phyloP scores from a whole-genome alignment of 805 yeast genomes.

The Wickerhamiella cacticola region DNA sequence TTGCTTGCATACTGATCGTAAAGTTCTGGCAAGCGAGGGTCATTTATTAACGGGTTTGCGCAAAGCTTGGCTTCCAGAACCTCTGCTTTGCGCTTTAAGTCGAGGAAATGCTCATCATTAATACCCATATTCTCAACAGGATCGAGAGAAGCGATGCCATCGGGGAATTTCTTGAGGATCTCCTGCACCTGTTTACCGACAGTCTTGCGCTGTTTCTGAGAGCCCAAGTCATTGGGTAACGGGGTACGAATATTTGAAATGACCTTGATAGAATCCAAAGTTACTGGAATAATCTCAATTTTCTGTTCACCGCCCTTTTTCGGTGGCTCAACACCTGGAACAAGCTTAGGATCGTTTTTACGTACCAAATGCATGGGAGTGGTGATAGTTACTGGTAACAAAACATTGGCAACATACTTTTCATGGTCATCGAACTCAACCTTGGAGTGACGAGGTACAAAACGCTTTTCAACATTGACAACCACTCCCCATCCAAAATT shows the following conservation, averaged over 20 bases:
- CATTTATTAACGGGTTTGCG: conserved; percentile 47
- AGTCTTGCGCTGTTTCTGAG: conserved; percentile 36
- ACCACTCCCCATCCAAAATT: conserved; percentile 98
- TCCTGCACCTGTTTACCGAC: conserved; percentile 64
- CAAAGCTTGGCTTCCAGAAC: conserved; percentile 65
- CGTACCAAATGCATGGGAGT: conserved; percentile 67
- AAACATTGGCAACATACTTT: conserved; percentile 74
- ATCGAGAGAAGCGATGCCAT: conserved; percentile 83
- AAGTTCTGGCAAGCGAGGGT: conserved; percentile 43
- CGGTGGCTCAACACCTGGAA: conserved; percentile 84
- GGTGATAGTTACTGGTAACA: conserved; percentile 62
- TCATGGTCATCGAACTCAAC: conserved; percentile 70
- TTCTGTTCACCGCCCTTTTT: conserved; percentile 47
- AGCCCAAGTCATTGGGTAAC: conserved; percentile 60
- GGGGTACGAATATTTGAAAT: conserved; percentile 72
- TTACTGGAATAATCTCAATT: conserved; percentile 72
- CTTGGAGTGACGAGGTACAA: conserved; percentile 36
- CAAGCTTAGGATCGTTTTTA: conserved; percentile 63
- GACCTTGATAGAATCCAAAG: conserved; percentile 59
- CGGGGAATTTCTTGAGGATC: conserved; percentile 71
- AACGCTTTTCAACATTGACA: conserved; percentile 60
- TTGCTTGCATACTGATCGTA: conserved; percentile 57
- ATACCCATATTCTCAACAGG: conserved; percentile 91
- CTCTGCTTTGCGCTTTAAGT: conserved; percentile 62
- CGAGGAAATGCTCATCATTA: conserved; percentile 60